Evolutionary conservation across 768 basidiomycete species (phyloP).

Genomic region (Serendipita vermifera): DNA sequence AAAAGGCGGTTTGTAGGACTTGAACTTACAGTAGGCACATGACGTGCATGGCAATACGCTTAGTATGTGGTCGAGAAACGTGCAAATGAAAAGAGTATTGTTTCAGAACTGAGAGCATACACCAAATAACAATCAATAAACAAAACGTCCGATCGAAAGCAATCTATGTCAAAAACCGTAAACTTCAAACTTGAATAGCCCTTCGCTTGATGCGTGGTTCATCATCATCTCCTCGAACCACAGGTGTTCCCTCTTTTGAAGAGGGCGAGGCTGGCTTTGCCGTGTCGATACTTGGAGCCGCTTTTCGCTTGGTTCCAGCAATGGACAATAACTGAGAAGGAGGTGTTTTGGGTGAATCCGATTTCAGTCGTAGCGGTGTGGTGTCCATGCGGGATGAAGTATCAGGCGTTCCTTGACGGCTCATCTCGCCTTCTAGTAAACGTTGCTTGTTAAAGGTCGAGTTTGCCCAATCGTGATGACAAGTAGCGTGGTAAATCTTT

Average conservation of each 20-base stretch:
- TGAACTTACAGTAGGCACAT: no score
- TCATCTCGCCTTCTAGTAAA: constrained; percentile 4
- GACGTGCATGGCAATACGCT: no score
- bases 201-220: constrained; percentile 6
- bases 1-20: no score
- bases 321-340: neutral
- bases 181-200: neutral
- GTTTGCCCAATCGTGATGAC: constrained; percentile 52
- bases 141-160: constrained; percentile 10
- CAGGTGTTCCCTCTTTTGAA: neutral
- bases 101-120: no score
- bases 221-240: neutral
- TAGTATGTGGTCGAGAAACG: no score
- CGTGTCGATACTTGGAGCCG: neutral
- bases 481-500: constrained; percentile 90
- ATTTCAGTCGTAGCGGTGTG: neutral
- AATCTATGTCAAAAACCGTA: no score
- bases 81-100: no score
- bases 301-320: constrained; percentile 9
- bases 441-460: constrained; percentile 16
- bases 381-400: neutral
- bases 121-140: neutral
- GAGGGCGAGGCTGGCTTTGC: neutral
- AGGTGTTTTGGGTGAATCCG: constrained; percentile 5
- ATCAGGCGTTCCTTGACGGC: constrained; percentile 1